phyloP scores from a whole-genome alignment of 2,329 filamentous ascomycete genomes.

The Dactylonectria macrodidyma region DNA sequence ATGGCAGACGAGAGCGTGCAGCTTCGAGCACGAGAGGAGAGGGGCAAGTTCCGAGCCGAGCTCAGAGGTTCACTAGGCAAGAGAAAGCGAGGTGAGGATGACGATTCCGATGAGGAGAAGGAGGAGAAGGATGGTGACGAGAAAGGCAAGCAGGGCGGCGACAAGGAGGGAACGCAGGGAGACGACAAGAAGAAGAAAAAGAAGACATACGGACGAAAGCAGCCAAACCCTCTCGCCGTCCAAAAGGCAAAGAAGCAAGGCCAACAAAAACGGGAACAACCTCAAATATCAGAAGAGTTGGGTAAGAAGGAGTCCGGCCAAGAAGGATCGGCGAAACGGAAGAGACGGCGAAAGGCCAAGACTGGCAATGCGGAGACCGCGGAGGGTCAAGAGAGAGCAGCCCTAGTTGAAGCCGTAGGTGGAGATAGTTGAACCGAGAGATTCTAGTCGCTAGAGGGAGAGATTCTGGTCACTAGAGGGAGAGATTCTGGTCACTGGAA shows the following conservation, averaged over 20 bases:
- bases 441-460: constrained; percentile 19
- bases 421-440: constrained; percentile 39
- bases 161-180: constrained; percentile 26
- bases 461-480: constrained; percentile 29
- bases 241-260: constrained; percentile 79
- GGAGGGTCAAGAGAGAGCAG: constrained; percentile 30
- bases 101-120: constrained; percentile 52
- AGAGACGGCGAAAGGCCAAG: constrained; percentile 52
- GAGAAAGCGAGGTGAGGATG: constrained; percentile 66
- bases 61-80: constrained; percentile 68
- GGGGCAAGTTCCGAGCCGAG: constrained; percentile 80
- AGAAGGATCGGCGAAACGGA: constrained; percentile 49
- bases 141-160: constrained; percentile 31
- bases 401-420: constrained; percentile 26
- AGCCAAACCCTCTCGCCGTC: constrained; percentile 79
- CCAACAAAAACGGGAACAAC: constrained; percentile 49
- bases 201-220: constrained; percentile 73
- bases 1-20: constrained; percentile 79
- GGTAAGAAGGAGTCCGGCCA: constrained; percentile 40
- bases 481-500: no score
- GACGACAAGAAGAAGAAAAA: constrained; percentile 67
- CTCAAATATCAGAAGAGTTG: constrained; percentile 54
- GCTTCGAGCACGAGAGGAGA: constrained; percentile 78
- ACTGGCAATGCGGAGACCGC: constrained; percentile 32
- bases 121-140: constrained; percentile 45